These are phyloP conservation scores for Benincasa hispida DNA, from an alignment of 306 rosid genomes.

Conservation along the genomic window DNA sequence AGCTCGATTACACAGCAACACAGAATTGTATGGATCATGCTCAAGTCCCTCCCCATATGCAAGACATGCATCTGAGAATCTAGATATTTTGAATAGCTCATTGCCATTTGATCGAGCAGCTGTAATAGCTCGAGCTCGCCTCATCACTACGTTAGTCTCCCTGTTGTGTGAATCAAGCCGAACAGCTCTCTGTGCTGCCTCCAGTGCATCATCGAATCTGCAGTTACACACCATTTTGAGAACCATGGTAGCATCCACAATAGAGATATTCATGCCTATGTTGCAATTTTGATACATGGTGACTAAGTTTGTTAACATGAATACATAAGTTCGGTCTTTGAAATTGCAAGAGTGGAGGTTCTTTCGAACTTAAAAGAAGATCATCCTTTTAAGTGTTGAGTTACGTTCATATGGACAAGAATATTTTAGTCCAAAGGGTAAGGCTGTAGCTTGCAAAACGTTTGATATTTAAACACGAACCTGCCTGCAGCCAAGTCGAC, in stretches of 20 bases:
- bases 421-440: neutral
- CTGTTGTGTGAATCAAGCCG: conserved; percentile 52
- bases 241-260: neutral
- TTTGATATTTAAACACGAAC: conserved; percentile 19
- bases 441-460: neutral
- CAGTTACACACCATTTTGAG: neutral
- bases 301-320: no score
- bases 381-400: neutral
- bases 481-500: conserved; percentile 63
- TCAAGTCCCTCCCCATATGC: conserved; percentile 79
- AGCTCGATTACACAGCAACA: conserved; percentile 70
- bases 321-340: neutral
- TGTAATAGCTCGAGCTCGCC: conserved; percentile 32
- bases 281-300: no score
- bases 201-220: conserved; percentile 72
- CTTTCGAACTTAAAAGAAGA: no score
- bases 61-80: conserved; percentile 54
- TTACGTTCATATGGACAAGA: neutral
- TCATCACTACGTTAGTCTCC: conserved; percentile 34
- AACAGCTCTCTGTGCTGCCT: conserved; percentile 41
- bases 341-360: neutral
- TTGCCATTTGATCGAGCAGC: conserved; percentile 63
- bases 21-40: conserved; percentile 47
- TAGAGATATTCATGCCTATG: neutral
- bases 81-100: conserved; percentile 51